These are phyloP conservation scores for Xylaria sp. DNA, from an alignment of 2,329 filamentous ascomycete species.

Conservation along the genomic window DNA sequence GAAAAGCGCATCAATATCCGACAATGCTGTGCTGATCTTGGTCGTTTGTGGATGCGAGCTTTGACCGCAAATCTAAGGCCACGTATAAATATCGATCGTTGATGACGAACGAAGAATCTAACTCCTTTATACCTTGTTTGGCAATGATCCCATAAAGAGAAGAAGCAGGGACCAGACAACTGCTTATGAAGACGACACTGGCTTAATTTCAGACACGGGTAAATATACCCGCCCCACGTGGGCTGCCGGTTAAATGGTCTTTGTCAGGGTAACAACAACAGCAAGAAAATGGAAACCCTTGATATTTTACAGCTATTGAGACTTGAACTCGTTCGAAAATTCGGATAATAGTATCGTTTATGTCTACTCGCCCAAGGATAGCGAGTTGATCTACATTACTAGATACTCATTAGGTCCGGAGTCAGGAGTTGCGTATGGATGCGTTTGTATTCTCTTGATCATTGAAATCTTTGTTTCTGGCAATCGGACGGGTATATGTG, in stretches of 20 bases:
- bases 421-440: too few species aligned
- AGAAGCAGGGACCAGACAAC: not conserved
- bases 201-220: conserved; percentile 21
- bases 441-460: too few species aligned
- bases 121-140: too few species aligned
- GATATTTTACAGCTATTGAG: not conserved
- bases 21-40: conserved; percentile 16
- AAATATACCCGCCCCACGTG: conserved; percentile 21
- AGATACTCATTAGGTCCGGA: conserved; percentile 15
- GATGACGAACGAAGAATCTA: conserved; percentile 22
- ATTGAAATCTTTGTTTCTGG: too few species aligned
- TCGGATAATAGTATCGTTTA: not conserved
- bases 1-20: conserved; percentile 7
- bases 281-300: not conserved
- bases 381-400: conserved; percentile 20
- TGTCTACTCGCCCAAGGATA: too few species aligned
- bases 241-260: conserved; percentile 13
- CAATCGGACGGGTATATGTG: too few species aligned
- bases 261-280: not conserved
- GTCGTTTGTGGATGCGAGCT: not conserved
- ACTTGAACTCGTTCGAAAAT: not conserved
- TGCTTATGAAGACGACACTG: not conserved
- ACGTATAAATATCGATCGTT: not conserved
- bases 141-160: not conserved
- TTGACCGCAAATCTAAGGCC: not conserved